Evolutionary conservation across 345 rosid genomes (phyloP), one percentile per base, ranked within the genome.

Genomic region (Psidium guajava): DNA sequence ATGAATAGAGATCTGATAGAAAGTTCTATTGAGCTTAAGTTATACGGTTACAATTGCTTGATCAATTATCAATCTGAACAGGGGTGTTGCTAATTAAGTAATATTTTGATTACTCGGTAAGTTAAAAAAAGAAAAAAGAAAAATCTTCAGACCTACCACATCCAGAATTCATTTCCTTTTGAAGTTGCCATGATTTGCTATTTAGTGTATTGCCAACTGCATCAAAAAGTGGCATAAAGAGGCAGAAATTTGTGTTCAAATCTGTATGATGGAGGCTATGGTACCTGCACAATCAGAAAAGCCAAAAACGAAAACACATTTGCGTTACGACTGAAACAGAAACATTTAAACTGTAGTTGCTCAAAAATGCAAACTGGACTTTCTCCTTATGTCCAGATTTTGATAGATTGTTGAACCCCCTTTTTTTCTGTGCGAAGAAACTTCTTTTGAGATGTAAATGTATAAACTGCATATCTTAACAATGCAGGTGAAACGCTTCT

Each of bases 161-260:
- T 83, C 86, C 87, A 14, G 94, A 82, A 73, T 91, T 89, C 61
- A 92, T 85, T 82, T 92, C 64, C 87, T 88, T 89, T 87, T 94
- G 99, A 6, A 90, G 87, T 74, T 94, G 91, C 99, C 99, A 96
- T 3, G 99, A 94, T 58, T 92, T 87, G 85, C 82, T 52, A 89
- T 95, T 94, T 14, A 93, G 90, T 21, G 99, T 98, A 27, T 93
- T 90, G 84, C 99, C 93, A 80, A 94, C 83, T 83, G 91, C 93
- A 86, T 98, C 99, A 88, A 92, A 98, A 69, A 96, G 81, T 25
- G 99, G 99, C 99, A 98, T 96, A 86, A 96, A 95, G 54, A 98
- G 94, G 92, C 99, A 98, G 89, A 94, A 98, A 75, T 98, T 98
- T 86, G 97, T 91, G 86, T 87, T 91, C 94, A 85, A 92, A 16